Evolutionary conservation across 768 basidiomycete genomes (phyloP).

Genomic region (Trametes cubensis): DNA sequence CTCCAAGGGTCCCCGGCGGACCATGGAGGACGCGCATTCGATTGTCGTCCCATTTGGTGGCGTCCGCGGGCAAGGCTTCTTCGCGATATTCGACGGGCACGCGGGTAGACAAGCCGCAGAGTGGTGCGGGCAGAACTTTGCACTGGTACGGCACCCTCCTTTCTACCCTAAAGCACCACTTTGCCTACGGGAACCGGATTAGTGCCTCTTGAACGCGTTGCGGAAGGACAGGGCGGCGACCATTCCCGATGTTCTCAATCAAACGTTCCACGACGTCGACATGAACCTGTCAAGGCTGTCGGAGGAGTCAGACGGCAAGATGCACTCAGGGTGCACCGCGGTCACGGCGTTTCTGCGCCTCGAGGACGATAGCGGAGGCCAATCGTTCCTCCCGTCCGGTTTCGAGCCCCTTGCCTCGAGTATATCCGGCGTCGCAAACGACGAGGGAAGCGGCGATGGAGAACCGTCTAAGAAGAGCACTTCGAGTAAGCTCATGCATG

Average conservation of each 20-base stretch:
- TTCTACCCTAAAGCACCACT: neutral
- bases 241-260: slow-evolving; percentile 88
- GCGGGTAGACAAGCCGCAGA: slow-evolving; percentile 99
- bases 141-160: slow-evolving; percentile 59
- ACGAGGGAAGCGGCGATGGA: slow-evolving; percentile 45
- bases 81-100: slow-evolving; percentile 97
- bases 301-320: slow-evolving; percentile 86
- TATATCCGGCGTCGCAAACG: slow-evolving; percentile 40
- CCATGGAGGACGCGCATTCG: slow-evolving; percentile 98
- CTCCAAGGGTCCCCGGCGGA: slow-evolving; percentile 86
- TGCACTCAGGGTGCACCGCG: slow-evolving; percentile 96
- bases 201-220: slow-evolving; percentile 73
- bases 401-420: slow-evolving; percentile 28
- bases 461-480: slow-evolving; percentile 46
- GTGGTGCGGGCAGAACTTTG: slow-evolving; percentile 97
- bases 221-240: slow-evolving; percentile 55
- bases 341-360: slow-evolving; percentile 94
- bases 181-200: slow-evolving; percentile 15
- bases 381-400: slow-evolving; percentile 56
- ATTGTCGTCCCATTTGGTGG: slow-evolving; percentile 94
- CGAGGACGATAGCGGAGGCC: slow-evolving; percentile 77
- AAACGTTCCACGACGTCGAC: slow-evolving; percentile 95
- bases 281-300: slow-evolving; percentile 79
- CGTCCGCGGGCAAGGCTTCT: slow-evolving; percentile 94
- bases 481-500: slow-evolving; percentile 21